These are phyloP conservation scores for Taxawa tesnikishii DNA, from an alignment of 2,329 filamentous ascomycete species.

Conservation along the genomic window DNA sequence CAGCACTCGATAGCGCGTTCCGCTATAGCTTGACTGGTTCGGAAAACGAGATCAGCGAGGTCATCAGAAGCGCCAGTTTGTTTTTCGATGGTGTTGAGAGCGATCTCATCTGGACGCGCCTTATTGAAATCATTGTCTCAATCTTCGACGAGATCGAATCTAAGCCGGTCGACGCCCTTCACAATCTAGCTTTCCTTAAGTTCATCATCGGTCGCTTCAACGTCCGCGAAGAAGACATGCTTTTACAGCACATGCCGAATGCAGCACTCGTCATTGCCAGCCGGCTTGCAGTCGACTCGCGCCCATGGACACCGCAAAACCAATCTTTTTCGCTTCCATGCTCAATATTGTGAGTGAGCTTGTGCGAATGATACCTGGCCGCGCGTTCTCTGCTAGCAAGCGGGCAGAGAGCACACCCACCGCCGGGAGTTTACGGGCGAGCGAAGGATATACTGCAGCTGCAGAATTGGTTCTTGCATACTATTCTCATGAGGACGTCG, in stretches of 20 bases:
- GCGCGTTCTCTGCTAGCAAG: constrained; percentile 7
- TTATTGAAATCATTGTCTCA: constrained; percentile 12
- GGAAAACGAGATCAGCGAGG: constrained; percentile 69
- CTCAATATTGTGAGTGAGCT: constrained; percentile 6
- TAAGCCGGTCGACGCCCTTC: constrained; percentile 44
- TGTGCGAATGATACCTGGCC: constrained; percentile 15
- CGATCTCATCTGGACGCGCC: constrained; percentile 61
- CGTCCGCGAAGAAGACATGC: constrained; percentile 90
- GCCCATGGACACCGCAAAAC: not conserved
- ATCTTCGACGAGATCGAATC: constrained; percentile 29
- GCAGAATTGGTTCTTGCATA: constrained; percentile 3
- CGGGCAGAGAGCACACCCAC: not conserved
- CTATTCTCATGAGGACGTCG: constrained; percentile 2
- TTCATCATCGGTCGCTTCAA: constrained; percentile 88
- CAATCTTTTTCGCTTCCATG: constrained; percentile 11
- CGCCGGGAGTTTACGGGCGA: not conserved
- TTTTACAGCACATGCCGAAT: constrained; percentile 71
- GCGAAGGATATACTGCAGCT: not conserved
- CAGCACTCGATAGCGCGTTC: constrained; percentile 69
- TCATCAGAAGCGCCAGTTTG: constrained; percentile 81
- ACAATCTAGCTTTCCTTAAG: constrained; percentile 58
- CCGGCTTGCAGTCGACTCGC: constrained; percentile 19
- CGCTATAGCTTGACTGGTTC: constrained; percentile 55
- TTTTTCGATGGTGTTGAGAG: constrained; percentile 98
- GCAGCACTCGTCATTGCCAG: constrained; percentile 48